Conservation (phyloP, 2,329 filamentous ascomycete genomes). For the Alternaria sp. region DNA sequence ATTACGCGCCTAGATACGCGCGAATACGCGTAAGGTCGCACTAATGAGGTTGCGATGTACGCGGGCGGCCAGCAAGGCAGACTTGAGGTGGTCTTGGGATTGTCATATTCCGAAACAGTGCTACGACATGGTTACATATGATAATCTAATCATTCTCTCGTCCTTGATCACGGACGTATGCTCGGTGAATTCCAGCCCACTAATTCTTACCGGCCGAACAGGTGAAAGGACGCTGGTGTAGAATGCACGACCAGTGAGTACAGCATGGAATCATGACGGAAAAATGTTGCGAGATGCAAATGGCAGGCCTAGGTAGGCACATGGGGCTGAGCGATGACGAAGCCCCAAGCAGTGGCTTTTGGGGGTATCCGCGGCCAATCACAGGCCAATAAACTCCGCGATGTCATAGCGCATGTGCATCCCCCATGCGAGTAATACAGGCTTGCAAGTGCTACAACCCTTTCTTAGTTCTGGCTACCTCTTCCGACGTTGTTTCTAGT, state of each 20-base stretch:
- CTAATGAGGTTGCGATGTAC: neutral
- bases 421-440: conserved; percentile 10
- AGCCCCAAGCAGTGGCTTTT: conserved; percentile 14
- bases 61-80: neutral
- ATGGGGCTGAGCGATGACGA: conserved; percentile 20
- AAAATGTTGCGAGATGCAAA: neutral
- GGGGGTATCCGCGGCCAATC: conserved; percentile 14
- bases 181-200: neutral
- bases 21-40: neutral
- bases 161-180: neutral
- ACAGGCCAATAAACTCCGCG: conserved; percentile 11
- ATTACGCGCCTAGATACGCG: neutral
- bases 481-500: neutral
- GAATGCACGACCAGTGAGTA: neutral
- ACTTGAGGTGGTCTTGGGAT: neutral
- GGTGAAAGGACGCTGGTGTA: neutral
- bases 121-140: neutral
- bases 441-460: conserved; percentile 9
- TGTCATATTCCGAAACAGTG: neutral
- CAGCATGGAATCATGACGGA: neutral
- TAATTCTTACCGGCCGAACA: neutral
- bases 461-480: neutral
- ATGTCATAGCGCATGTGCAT: conserved; percentile 19
- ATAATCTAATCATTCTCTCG: neutral
- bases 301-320: conserved; percentile 6